Evolutionary conservation across 75 land plant genomes (phyloP), one percentile per base, ranked within the genome.

Genomic region (Cryptomeria japonica): DNA sequence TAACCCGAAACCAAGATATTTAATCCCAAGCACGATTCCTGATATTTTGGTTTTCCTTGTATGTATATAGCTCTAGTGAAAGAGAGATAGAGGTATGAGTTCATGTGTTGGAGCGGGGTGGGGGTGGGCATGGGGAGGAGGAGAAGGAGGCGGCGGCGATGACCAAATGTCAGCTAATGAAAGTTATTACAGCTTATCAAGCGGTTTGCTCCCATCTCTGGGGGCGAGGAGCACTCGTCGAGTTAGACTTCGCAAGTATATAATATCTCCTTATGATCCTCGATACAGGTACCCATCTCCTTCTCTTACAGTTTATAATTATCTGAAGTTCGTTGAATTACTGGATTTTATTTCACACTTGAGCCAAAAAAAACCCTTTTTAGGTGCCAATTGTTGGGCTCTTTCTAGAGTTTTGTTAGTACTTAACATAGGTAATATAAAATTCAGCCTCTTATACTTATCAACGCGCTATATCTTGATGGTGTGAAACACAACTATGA

Each of bases 171-270:
- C 91, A 41, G 85, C 83, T 76, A 88, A 90, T 31, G 88, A 75
- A 14, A 90, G 91, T 86, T 88, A 90, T 31, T 87, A 84, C 86
- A 90, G 91, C 83, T 12, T 91, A n/a, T 89, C 92, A 1, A 89
- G 73, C 72, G 92, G 83, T 3, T 34, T 86, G 38, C 85, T 91
- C 3, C 92, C 92, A 11, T 82, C 92, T 13, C 89, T 91, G 0
- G 92, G 92, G 2, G 90, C 88, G 28, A 34, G 90, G 22, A 89
- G 92, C 87, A 86, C 11, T 46, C 87, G 90, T 36, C 83, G 88
- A 32, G 82, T 91, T 10, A 88, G 56, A 85, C 92, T 91, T 82
- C 64, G 90, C 58, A 55, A 77, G 34, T 86, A 64, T 80, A 91
- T 87, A 36, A 77, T 91, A 2, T 89, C 92, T 10, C 92, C 92